Conservation (phyloP, 2,329 filamentous ascomycete genomes). For the Macrophomina pseudophaseolina region DNA sequence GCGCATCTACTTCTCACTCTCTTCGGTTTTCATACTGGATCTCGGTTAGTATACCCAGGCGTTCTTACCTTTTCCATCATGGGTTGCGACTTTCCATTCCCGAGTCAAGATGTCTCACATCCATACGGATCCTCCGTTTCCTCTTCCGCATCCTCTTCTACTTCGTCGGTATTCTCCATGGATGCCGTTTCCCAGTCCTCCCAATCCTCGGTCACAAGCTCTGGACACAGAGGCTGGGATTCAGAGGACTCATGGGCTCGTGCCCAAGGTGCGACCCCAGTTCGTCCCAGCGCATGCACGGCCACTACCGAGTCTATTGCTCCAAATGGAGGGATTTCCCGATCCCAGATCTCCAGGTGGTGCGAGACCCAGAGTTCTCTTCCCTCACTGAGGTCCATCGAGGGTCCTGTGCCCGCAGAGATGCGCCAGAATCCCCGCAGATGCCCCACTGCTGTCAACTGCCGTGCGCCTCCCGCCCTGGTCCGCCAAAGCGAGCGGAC, state of each 20-base stretch:
- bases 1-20: constrained; percentile 28
- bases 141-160: constrained; percentile 76
- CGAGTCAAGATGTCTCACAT: constrained; percentile 41
- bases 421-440: constrained; percentile 68
- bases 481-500: constrained; percentile 90
- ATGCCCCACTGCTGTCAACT: constrained; percentile 59
- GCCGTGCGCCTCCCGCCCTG: constrained; percentile 73
- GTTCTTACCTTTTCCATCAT: constrained; percentile 38
- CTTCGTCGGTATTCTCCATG: constrained; percentile 79
- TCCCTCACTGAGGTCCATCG: constrained; percentile 43
- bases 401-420: constrained; percentile 61
- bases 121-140: constrained; percentile 74
- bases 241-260: constrained; percentile 42
- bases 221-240: constrained; percentile 59
- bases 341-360: constrained; percentile 43
- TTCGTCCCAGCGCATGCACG: constrained; percentile 35
- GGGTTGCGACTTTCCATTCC: constrained; percentile 40
- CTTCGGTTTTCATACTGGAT: constrained; percentile 25
- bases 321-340: constrained; percentile 31
- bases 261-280: constrained; percentile 33
- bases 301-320: constrained; percentile 36
- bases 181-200: constrained; percentile 61
- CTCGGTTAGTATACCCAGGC: constrained; percentile 27
- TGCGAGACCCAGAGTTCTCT: constrained; percentile 36
- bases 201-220: constrained; percentile 63